Conservation (phyloP, 2,329 filamentous ascomycete genomes). For the Cylindrodendrum hubeiense region DNA sequence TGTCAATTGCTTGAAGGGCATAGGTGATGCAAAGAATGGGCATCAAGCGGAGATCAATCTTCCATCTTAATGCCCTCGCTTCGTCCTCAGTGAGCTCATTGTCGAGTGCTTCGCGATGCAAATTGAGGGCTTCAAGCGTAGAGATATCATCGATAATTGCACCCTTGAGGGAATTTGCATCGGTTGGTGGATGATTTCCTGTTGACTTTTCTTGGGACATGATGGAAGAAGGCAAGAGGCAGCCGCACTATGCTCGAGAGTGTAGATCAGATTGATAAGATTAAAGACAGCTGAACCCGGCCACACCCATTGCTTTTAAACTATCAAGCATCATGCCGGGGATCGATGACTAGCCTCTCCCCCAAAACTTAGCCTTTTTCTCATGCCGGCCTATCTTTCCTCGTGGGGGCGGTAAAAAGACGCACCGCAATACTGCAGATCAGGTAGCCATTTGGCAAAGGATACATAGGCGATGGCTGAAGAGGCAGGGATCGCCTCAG, state of each 20-base stretch:
- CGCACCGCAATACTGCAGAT: neutral
- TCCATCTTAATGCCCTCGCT: neutral
- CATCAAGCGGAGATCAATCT: conserved; percentile 36
- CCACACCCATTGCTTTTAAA: neutral
- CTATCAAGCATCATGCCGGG: neutral
- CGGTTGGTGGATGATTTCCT: neutral
- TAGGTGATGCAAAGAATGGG: conserved; percentile 38
- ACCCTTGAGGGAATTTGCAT: neutral
- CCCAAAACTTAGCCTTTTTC: neutral
- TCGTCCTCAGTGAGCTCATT: neutral
- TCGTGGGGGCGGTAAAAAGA: neutral
- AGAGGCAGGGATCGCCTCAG: neutral
- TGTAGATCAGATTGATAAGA: neutral
- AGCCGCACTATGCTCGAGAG: neutral
- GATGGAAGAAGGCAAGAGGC: neutral
- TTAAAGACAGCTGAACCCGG: neutral
- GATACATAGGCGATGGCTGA: neutral
- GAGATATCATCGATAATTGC: neutral
- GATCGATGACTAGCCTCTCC: neutral
- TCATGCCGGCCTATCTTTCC: neutral
- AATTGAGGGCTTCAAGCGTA: neutral
- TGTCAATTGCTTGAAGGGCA: conserved; percentile 34
- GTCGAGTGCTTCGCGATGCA: neutral
- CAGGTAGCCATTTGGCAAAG: neutral
- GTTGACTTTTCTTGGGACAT: neutral